phyloP scores from a whole-genome alignment of 1,284 basidiomycete genomes.

The Spongispora temasekensis region DNA sequence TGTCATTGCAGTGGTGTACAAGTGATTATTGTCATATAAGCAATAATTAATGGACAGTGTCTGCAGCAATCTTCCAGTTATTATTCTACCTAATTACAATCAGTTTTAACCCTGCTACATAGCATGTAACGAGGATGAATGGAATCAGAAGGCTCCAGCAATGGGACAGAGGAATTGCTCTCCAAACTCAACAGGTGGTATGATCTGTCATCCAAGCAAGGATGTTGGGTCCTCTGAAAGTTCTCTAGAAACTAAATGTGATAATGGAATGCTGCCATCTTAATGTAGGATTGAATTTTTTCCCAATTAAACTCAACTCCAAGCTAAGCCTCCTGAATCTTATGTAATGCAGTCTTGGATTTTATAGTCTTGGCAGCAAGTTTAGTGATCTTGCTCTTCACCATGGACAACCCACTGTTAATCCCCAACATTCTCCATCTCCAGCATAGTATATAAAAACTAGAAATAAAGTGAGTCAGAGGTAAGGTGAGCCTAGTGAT shows the following conservation, averaged over 20 bases:
- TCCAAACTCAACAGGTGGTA: background rate
- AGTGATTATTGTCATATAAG: no score
- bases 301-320: background rate
- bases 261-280: background rate
- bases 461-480: background rate
- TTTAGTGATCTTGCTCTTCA: background rate
- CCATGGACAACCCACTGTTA: background rate
- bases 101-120: no score
- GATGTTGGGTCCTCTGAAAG: background rate
- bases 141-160: no score
- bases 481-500: background rate
- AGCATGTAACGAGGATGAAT: no score
- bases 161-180: no score
- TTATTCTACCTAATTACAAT: no score
- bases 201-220: background rate
- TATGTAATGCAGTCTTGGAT: background rate
- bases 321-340: background rate
- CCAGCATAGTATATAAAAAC: background rate
- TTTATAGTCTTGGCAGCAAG: background rate
- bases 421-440: background rate
- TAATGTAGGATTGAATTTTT: background rate
- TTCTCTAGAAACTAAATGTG: background rate
- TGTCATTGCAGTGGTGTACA: no score
- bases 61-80: no score
- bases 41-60: no score